Base-by-base conservation (phyloP, 495 filamentous ascomycete genomes). In the Hypoxylon subgilvum region DNA sequence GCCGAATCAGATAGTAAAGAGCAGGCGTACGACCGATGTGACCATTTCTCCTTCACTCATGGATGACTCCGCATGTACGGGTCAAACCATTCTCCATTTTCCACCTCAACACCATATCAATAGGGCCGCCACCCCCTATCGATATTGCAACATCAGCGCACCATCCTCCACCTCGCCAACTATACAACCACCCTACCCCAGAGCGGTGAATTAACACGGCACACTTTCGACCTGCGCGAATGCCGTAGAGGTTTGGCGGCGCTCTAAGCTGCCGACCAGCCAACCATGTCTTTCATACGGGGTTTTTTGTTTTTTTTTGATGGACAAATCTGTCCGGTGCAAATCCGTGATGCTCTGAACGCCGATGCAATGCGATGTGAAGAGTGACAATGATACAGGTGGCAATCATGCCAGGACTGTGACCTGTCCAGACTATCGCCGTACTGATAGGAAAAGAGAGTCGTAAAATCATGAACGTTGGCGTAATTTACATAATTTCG, bases 161-260 rank as follows among this genome's bases (percentile, higher is more conserved):
- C 47, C 38, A 51, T 36, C 52, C 52, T 10, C 27, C 46, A 18
- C 38, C 39, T 28, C 45, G 27, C 51, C 52, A 36, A 46, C 35
- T 62, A 17, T 58, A 38, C 40, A 58, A 27, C 43, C 58, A 35
- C 61, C 34, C 32, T 27, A 52, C 47, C 45, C 32, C 9, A 43
- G 23, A 43, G 34, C 12, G 57, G 54, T 52, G 42, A 72, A 79
- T 77, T 78, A 79, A 50, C 74, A 76, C 76, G 77, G 74, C 75
- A 75, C 34, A 27, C 70, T 70, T 54, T 82, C 81, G 84, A 85
- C 84, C 84, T 82, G 86, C 84, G 84, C 82, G 83, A 77, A 79
- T 74, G 63, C 70, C 70, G 68, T 71, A 69, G 68, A 60, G 65
- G 55, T 65, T 35, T 69, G 57, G 62, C 67, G 49, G 68, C 66